Conservation (phyloP, 352 stramenopile species). For the Salisapilia sapeloensis region DNA sequence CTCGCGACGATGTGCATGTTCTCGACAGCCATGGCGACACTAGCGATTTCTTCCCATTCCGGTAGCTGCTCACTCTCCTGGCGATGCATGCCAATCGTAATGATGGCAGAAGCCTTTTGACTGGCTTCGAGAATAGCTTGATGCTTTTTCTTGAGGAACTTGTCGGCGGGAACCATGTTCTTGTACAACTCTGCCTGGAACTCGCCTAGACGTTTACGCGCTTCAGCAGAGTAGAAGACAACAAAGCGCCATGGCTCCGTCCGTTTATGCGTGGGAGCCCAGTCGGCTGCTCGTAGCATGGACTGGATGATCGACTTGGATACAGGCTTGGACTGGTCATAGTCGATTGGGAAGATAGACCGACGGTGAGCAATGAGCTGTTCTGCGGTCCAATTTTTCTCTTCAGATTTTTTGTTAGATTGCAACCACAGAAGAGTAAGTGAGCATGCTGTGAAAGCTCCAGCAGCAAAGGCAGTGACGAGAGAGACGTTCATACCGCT, state of each 20-base stretch:
- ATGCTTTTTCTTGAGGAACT: conserved; percentile 67
- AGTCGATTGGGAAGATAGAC: conserved; percentile 58
- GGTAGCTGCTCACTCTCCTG: conserved; percentile 65
- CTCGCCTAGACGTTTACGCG: conserved; percentile 33
- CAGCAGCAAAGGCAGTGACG: no score
- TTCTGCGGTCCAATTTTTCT: conserved; percentile 42
- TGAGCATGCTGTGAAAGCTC: no score
- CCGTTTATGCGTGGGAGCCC: conserved; percentile 60
- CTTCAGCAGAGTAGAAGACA: conserved; percentile 38
- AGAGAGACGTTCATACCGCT: no score
- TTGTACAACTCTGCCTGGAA: conserved; percentile 58
- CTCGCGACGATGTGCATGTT: conserved; percentile 72
- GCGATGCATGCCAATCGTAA: conserved; percentile 79
- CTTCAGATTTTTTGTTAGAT: no score
- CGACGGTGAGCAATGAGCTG: conserved; percentile 63
- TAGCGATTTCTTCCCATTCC: conserved; percentile 65
- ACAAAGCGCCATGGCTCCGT: conserved; percentile 78
- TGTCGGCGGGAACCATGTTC: conserved; percentile 30
- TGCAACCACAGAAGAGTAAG: no score
- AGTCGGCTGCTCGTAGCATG: conserved; percentile 68
- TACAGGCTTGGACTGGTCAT: conserved; percentile 32
- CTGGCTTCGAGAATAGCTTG: conserved; percentile 67
- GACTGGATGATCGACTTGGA: conserved; percentile 40
- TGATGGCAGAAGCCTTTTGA: conserved; percentile 45
- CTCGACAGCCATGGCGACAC: conserved; percentile 60